Evolutionary conservation across 2,329 filamentous ascomycete species (phyloP), one percentile per base, ranked within the genome.

Genomic region (Ophiocordyceps unilateralis): DNA sequence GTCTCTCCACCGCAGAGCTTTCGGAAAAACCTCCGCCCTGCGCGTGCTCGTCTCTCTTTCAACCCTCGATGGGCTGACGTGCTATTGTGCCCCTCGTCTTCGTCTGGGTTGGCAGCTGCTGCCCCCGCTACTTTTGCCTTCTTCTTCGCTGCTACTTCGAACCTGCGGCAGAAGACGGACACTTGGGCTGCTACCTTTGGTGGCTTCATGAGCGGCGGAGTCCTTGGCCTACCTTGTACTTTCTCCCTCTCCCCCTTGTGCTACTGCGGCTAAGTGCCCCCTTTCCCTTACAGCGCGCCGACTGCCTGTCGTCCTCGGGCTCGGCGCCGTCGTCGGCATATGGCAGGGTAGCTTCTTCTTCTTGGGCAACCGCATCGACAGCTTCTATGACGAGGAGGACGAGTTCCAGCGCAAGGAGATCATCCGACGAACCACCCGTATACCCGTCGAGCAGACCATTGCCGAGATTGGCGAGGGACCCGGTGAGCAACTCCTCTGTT

Each of bases 131-230:
- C 80, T 47, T 93, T 86, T 63, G 73, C 76, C 54, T 94, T 95
- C 68, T 72, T 79, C 53, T 79, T 74, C 53, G 74, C 72, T 52
- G 82, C 84, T 41, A 72, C 81, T 39, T 84, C 85, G 61, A 95
- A 95, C 66, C 68, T 95, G 50, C 80, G 87, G 55, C 72, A 87
- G 63, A 86, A 82, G 66, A 76, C 94, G 46, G 88, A 94, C 58
- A 67, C 70, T 50, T 81, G 74, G 65, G 91, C 88, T 61, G 68
- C 78, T 44, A 74, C 76, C 36, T 67, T 87, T 47, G 86, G 79
- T 50, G 85, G 86, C 44, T 86, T 91, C 62, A 67, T 83, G 41
- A 78, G 74, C 41, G 88, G 88, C 50, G 68, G 77, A 38, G 68
- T 85, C 43, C 56, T 88, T 39, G 88, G 86, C 43, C 59, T 93